Evolutionary conservation across 495 filamentous ascomycete genomes (phyloP).

Genomic region (Tuber brumale): DNA sequence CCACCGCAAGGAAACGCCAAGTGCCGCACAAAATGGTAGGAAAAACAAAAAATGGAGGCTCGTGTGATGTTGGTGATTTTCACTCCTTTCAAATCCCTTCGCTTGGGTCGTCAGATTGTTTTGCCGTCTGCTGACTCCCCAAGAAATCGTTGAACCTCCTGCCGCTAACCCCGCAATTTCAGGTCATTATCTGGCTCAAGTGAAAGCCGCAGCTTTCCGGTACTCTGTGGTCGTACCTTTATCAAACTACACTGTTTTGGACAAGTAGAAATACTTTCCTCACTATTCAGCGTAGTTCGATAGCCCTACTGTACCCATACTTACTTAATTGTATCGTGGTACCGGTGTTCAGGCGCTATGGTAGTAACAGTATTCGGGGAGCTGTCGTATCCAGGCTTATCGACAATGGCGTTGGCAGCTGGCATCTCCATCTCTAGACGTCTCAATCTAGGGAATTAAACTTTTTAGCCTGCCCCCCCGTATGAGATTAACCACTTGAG

Average conservation of each 20-base stretch:
- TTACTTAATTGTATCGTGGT: neutral
- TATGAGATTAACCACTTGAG: neutral
- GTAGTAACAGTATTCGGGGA: neutral
- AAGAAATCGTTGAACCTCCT: neutral
- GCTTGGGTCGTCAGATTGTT: neutral
- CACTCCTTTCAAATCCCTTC: neutral
- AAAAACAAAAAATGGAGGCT: constrained; percentile 28
- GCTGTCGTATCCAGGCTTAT: neutral
- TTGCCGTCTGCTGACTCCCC: neutral
- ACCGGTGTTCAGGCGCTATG: neutral
- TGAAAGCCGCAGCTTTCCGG: neutral
- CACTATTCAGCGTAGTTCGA: neutral
- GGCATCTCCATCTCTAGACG: neutral
- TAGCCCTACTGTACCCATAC: neutral
- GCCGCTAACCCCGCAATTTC: neutral
- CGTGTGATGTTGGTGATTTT: constrained; percentile 33
- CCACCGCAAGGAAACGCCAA: neutral
- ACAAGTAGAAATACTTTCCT: neutral
- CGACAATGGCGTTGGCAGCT: neutral
- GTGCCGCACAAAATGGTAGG: neutral
- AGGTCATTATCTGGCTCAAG: neutral
- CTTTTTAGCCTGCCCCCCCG: neutral
- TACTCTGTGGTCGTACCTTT: neutral
- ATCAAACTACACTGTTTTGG: neutral
- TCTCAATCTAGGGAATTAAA: neutral